Base-by-base conservation (phyloP, 306 rosid species). In the Cicer chorassanicum region DNA sequence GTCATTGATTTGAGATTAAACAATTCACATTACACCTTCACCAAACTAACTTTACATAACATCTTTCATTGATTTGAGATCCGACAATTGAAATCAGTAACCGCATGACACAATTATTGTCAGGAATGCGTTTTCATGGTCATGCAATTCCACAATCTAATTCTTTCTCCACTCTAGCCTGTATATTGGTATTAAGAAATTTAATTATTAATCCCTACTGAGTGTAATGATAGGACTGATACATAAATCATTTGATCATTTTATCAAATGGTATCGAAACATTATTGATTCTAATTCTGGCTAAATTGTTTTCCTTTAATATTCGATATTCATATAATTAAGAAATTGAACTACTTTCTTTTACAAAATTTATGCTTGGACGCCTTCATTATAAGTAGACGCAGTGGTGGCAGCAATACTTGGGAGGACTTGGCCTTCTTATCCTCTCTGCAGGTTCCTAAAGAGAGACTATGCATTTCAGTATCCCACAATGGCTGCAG, bases 381-480 rank as follows among this genome's bases (percentile, higher is more conserved):
- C 10, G 18, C 66, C 19, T 51, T 55, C 65, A 40, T 9, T 1
- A 3, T 12, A 71, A 40, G 55, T 13, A 13, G 55, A 18, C 12
- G 11, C 12, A 5, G 34, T 39, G 49, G 7, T 63, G 18, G 50
- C 5, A 39, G n/a, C 40, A 54, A 54, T n/a, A 40, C 39, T 16
- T 6, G 18, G 44, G 65, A 29, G 65, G 38, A 18, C 36, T 56
- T 24, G 4, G 0, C 6, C 68, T 42, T 54, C 53, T 55, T 7
- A 9, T 12, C 8, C 8, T 55, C 45, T 42, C 34, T 10, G 72
- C 13, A 7, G 59, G 57, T 68, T 48, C 53, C 54, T 11, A 62
- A 36, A 39, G 24, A 9, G n/a, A 56, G 29, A 19, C 34, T 21
- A 40, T 2, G 43, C 38, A 64, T 73, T n/a, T 80, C 71, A 40